Percentiles rank a stretch among this genome's conserved stretches.
Evolutionary conservation across 2,329 filamentous ascomycete species (phyloP).

Genomic region (Neodidymelliopsis sp.): DNA sequence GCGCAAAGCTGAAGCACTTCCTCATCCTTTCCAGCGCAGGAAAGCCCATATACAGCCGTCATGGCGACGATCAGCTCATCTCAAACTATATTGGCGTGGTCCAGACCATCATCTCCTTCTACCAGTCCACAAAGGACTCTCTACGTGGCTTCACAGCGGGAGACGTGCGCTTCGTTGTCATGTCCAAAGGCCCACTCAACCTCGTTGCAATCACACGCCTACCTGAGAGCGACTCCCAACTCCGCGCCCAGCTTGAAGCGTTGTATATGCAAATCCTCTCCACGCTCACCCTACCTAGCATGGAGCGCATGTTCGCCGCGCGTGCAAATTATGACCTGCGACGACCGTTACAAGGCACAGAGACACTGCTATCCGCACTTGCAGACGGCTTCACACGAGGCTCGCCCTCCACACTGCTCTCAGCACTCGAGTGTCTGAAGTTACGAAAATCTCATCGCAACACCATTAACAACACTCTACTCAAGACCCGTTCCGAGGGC

Average conservation of each 20-base stretch:
- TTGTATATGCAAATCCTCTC: constrained; percentile 98
- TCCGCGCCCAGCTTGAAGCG: constrained; percentile 87
- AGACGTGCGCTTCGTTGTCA: constrained; percentile 82
- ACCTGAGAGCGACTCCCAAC: constrained; percentile 88
- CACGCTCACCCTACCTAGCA: constrained; percentile 85
- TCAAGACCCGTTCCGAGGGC: constrained; percentile 78
- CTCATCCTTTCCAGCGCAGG: constrained; percentile 95
- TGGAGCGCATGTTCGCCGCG: constrained; percentile 86
- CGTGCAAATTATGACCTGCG: constrained; percentile 94
- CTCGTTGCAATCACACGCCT: constrained; percentile 92
- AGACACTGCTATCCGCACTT: constrained; percentile 86
- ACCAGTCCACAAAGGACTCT: constrained; percentile 79
- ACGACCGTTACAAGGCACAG: constrained; percentile 88
- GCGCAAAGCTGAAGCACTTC: constrained; percentile 94
- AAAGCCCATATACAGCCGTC: constrained; percentile 95
- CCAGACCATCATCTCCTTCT: constrained; percentile 98
- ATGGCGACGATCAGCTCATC: constrained; percentile 88
- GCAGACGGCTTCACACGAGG: constrained; percentile 95
- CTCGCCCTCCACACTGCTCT: constrained; percentile 86
- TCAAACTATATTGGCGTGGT: constrained; percentile 94
- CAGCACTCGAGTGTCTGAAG: constrained; percentile 91
- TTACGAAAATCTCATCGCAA: constrained; percentile 87
- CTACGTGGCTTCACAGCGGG: constrained; percentile 88
- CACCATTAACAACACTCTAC: constrained; percentile 83
- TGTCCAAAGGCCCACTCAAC: constrained; percentile 85